Evolutionary conservation across 2,329 filamentous ascomycete genomes (phyloP).

Genomic region (Lecanoromycetidae sp.): DNA sequence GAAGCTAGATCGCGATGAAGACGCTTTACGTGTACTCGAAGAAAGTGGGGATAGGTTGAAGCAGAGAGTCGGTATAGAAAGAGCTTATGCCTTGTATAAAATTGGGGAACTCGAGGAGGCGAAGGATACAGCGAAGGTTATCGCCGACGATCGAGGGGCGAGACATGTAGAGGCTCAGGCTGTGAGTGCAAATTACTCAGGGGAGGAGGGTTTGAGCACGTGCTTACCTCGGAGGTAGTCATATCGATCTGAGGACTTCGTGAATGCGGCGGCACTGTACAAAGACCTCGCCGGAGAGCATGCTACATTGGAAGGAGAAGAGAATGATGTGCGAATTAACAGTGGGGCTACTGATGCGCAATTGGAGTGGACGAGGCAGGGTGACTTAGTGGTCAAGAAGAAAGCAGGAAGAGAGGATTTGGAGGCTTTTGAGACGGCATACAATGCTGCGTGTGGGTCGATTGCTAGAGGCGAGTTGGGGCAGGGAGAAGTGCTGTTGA

Average conservation of each 20-base stretch:
- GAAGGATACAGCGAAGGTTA: conserved; percentile 36
- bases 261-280: conserved; percentile 43
- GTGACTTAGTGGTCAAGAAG: conserved; percentile 39
- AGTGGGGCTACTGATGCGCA: conserved; percentile 49
- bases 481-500: conserved; percentile 47
- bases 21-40: conserved; percentile 46
- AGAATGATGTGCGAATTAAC: conserved; percentile 51
- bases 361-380: conserved; percentile 46
- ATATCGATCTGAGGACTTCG: conserved; percentile 51
- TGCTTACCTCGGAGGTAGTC: conserved; percentile 25
- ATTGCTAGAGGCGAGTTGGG: conserved; percentile 48
- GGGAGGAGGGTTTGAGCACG: background rate
- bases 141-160: conserved; percentile 36
- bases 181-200: conserved; percentile 28
- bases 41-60: conserved; percentile 42
- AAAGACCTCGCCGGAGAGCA: conserved; percentile 34
- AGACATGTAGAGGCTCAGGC: conserved; percentile 52
- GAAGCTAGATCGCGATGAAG: conserved; percentile 52
- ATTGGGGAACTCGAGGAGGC: conserved; percentile 44
- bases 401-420: conserved; percentile 47
- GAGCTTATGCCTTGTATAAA: conserved; percentile 54
- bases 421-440: conserved; percentile 52
- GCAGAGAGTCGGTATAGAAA: conserved; percentile 44
- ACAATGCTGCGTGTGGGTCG: conserved; percentile 52
- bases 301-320: conserved; percentile 34